Base-by-base conservation (phyloP, 805 yeast genomes). In the Wickerhamomyces canadensis region DNA sequence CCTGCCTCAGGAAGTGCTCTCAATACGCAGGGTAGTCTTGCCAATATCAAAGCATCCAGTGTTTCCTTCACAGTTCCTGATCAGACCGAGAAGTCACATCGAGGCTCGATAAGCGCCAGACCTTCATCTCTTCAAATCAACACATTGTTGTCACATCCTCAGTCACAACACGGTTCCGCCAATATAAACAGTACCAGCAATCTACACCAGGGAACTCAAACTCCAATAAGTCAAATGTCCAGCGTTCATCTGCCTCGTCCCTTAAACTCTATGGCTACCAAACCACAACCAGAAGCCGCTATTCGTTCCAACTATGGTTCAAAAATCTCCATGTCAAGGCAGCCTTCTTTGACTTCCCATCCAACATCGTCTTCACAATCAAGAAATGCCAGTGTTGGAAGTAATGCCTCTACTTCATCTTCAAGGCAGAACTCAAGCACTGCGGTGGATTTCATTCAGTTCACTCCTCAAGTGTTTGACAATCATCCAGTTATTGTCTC, bases 71-170 rank as follows among this genome's bases (percentile, higher is more conserved):
- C 71, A 16, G 72, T 69, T 15, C 70, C 73, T 1, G 57, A 67
- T 10, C 56, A 47, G 7, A 53, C 55, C 18, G 68, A 65, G 18
- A 71, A 70, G 43, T 54, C 64, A 1, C 77, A 76, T 45, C 57
- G 82, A 39, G 77, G 78, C n/a, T 75, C 80, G 2, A 74, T 76
- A 35, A 68, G 76, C 31, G 70, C 76, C 1, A 62, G 72, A 43
- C 76, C 80, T 1, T 67, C 76, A 5, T 61, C 65, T 13, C 58
- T 64, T 5, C 57, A 59, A 14, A 46, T 61, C 27, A 43, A 37
- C 31, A 47, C 50, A 18, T 36, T 37, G 42, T 21, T 22, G 13
- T 32, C 27, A 24, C 48, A 34, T 37, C 33, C 30, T 22, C 41
- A 30, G 37, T 44, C 36, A 41, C 54, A n/a, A 47, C 52, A 14